These are phyloP conservation scores for Gamarada debralockiae DNA, from an alignment of 495 filamentous ascomycete genomes.

Conservation along the genomic window DNA sequence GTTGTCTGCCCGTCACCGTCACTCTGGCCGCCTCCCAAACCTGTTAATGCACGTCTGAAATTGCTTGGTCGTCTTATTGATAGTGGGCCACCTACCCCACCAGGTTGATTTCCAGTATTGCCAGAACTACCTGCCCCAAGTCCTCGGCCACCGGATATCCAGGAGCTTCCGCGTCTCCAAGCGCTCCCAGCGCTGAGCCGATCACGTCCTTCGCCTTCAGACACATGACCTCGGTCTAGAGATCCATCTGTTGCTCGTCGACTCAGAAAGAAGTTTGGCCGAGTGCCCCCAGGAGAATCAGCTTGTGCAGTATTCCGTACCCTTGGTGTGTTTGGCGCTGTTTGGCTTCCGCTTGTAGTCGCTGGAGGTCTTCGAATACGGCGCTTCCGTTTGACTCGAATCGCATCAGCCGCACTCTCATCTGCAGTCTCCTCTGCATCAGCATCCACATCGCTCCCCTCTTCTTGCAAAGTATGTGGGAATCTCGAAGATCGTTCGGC, in stretches of 20 bases:
- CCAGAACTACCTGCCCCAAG: slow-evolving; percentile 26
- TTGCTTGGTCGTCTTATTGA: slow-evolving; percentile 62
- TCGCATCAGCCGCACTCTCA: slow-evolving; percentile 43
- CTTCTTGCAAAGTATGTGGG: slow-evolving; percentile 53
- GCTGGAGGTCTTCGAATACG: slow-evolving; percentile 42
- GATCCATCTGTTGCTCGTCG: slow-evolving; percentile 67
- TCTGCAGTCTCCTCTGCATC: slow-evolving; percentile 71
- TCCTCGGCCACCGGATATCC: slow-evolving; percentile 52
- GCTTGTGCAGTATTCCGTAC: slow-evolving; percentile 42
- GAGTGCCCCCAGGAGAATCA: slow-evolving; percentile 45
- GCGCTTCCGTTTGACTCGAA: slow-evolving; percentile 47
- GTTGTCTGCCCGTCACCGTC: slow-evolving; percentile 45
- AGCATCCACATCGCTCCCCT: slow-evolving; percentile 64
- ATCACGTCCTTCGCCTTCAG: slow-evolving; percentile 86
- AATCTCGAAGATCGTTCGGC: slow-evolving; percentile 27
- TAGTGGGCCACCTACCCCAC: slow-evolving; percentile 35
- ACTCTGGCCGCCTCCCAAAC: slow-evolving; percentile 52
- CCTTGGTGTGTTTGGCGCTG: slow-evolving; percentile 61
- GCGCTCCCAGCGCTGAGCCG: slow-evolving; percentile 55
- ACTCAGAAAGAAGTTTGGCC: slow-evolving; percentile 51
- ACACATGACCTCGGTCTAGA: slow-evolving; percentile 67
- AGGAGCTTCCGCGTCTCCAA: slow-evolving; percentile 51
- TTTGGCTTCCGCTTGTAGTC: slow-evolving; percentile 31
- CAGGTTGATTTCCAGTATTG: slow-evolving; percentile 22
- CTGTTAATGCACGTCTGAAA: slow-evolving; percentile 65